Base-by-base conservation (phyloP, 345 rosid genomes). In the Eucalyptus albens region DNA sequence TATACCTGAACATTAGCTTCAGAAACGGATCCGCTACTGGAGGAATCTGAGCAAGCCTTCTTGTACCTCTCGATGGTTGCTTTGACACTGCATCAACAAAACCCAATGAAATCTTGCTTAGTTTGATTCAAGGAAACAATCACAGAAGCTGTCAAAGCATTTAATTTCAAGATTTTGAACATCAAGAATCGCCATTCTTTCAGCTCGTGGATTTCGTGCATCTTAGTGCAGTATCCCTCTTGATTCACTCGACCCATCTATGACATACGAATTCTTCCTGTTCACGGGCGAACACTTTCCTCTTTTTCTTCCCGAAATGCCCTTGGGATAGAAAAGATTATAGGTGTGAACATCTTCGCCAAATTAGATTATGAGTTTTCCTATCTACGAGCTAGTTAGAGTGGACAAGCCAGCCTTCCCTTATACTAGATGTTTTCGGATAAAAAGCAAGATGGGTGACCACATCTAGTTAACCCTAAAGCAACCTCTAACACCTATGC, bases 41-140 rank as follows among this genome's bases (percentile, higher is more conserved):
- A 90, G 65, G 96, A 91, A 93, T 97, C 99, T 44, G 97, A 81
- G 33, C 87, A 90, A 19, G 98, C 94, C 92, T 96, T 98, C 93
- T 97, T 98, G 93, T 98, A 98, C 96, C 96, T 95, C 86, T 98
- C 99, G 87, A 98, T 98, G 83, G 99, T 97, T 77, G 94, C 92
- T 92, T 95, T 98, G 24, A 98, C 98, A 92, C 99, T 98, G 95
- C 94, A 92, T 45, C n/a, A 47, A 19, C 27, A 55, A 45, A 62
- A 50, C 2, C 83, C 42, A 77, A 40, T 77, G 47, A 40, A 77
- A 77, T 77, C 85, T 22, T 77, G 47, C 85, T 77, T 11, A 40
- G 24, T 77, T 21, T 77, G 15, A 40, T 77, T 40, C 47, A 77
- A 22, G 29, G 47, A 77, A 40, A 77, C 29, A 77, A 77, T 11